These are phyloP conservation scores for Hypoxylon lienhwacheense DNA, from an alignment of 495 filamentous ascomycete species.

Conservation along the genomic window DNA sequence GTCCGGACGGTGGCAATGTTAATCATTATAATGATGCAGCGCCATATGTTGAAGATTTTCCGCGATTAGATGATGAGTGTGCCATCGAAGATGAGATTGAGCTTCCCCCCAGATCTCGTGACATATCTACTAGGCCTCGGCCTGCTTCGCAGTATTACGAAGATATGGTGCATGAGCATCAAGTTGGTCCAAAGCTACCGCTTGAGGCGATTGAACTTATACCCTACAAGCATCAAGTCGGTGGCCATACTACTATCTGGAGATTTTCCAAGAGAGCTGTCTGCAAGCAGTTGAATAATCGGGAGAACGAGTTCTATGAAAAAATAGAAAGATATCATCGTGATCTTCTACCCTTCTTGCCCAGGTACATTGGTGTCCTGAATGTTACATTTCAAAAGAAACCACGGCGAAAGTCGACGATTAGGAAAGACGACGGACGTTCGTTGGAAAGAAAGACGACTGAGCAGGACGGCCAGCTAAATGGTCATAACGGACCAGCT, in stretches of 20 bases:
- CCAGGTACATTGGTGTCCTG: conserved; percentile 94
- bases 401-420: conserved; percentile 63
- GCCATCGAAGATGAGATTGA: conserved; percentile 45
- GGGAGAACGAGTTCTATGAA: conserved; percentile 98
- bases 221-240: conserved; percentile 95
- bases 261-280: conserved; percentile 93
- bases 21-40: conserved; percentile 38
- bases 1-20: conserved; percentile 33
- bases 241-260: conserved; percentile 94
- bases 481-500: conserved; percentile 21
- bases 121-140: conserved; percentile 40
- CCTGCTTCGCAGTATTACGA: conserved; percentile 46
- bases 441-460: conserved; percentile 28
- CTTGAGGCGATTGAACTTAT: conserved; percentile 93
- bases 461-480: conserved; percentile 29
- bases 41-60: conserved; percentile 34
- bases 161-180: conserved; percentile 52
- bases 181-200: conserved; percentile 58
- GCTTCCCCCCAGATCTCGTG: conserved; percentile 35
- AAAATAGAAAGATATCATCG: conserved; percentile 88
- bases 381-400: conserved; percentile 96
- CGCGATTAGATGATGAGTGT: conserved; percentile 42
- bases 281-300: conserved; percentile 95
- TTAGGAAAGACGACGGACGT: conserved; percentile 48
- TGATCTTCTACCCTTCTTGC: conserved; percentile 84